These are phyloP conservation scores for Delonix regia DNA, from an alignment of 306 rosid species.

Conservation along the genomic window DNA sequence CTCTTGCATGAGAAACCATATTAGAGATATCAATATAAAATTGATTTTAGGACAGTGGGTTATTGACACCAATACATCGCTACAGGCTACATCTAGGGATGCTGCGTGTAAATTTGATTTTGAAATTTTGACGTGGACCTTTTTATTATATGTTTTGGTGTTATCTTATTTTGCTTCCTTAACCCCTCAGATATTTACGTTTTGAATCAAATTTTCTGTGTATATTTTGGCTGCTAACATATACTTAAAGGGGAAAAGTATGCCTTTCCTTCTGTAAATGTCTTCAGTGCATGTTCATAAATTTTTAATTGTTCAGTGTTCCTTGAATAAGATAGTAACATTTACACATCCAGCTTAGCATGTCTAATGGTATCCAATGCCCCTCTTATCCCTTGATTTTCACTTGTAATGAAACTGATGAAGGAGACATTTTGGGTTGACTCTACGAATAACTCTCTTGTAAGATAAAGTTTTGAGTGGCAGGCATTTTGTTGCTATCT, in stretches of 20 bases:
- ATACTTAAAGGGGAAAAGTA: not conserved
- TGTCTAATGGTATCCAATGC: conserved; percentile 4
- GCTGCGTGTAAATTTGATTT: conserved; percentile 3
- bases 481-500: not conserved
- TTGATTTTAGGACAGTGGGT: not conserved
- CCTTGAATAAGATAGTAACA: not conserved
- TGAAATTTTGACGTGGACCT: not conserved
- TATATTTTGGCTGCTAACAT: conserved; percentile 8
- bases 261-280: not conserved
- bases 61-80: not conserved
- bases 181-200: not conserved
- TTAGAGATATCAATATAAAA: not conserved
- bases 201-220: conserved; percentile 4
- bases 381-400: not conserved
- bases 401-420: not conserved
- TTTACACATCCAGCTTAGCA: not conserved
- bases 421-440: conserved; percentile 2
- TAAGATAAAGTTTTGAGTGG: not conserved
- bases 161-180: not conserved
- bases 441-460: not conserved
- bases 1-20: not conserved
- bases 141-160: not conserved
- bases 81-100: not conserved
- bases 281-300: conserved; percentile 5
- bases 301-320: conserved; percentile 5